Base-by-base conservation (phyloP, 495 filamentous ascomycete species). In the Talaromyces proteolyticus region DNA sequence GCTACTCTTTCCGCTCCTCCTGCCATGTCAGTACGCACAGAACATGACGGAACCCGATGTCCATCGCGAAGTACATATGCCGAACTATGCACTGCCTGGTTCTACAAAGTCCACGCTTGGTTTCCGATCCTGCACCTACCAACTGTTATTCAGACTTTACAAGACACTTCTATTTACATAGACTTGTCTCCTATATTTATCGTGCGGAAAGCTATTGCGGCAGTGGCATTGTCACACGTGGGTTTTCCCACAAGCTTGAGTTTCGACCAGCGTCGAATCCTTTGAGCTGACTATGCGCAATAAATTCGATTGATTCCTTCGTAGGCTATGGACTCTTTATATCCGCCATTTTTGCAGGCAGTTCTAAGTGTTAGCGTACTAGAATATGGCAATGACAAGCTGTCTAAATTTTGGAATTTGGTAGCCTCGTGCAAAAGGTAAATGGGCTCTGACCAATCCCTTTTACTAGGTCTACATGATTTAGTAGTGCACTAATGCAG, bases 121-220 rank as follows among this genome's bases (percentile, higher is more conserved):
- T 65, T 67, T 53, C 64, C 64, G 1, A 65, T 67, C 34, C 56
- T 67, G 3, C 64, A 67, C 37, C 53, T 57, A 34, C 53, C 56
- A 17, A 57, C 64, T 4, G 38, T 67, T 20, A 44, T 58, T 10
- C 56, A 53, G 23, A 44, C 43, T 5, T 38, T 62, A 11, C 52
- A 64, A 43, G 51, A 51, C 10, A 20, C n/a, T 14, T 38, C 52
- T 2, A 50, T 41, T 8, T 41, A 42, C 1, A 18, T 57, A 14
- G 21, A 44, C 4, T 48, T 44, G 17, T 60, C 54, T 0, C 42
- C 47, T 18, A 51, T 57, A 5, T 49, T 49, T 29, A 54, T 58
- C 12, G 59, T 62, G 7, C 42, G 62, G 16, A 58, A 60, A 52
- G 61, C 61, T 19, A 62, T 64, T 12, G 59, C 50, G 6, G 57